Conservation (phyloP, 306 rosid species). For the Cicer bijugum region DNA sequence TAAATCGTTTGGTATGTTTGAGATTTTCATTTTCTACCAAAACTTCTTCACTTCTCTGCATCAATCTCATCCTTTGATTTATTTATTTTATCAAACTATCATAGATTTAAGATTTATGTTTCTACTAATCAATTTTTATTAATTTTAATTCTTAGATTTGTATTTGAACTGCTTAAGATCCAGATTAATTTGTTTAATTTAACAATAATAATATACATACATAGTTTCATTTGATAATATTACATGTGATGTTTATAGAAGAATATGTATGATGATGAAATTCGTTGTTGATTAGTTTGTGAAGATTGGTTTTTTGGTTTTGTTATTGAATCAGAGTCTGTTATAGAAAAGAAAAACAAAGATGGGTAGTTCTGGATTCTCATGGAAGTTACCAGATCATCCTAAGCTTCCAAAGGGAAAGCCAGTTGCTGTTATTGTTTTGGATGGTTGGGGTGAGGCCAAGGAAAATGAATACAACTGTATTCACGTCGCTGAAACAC, state of each 20-base stretch:
- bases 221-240: not conserved
- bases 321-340: conserved; percentile 26
- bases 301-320: not conserved
- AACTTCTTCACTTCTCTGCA: too few species aligned
- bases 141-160: conserved; percentile 19
- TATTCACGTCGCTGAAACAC: conserved; percentile 86
- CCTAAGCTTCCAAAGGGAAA: conserved; percentile 97
- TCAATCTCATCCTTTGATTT: not conserved
- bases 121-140: not conserved
- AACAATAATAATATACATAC: not conserved
- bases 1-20: not conserved
- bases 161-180: not conserved
- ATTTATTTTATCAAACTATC: not conserved
- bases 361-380: conserved; percentile 73
- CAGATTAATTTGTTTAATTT: not conserved
- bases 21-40: not conserved
- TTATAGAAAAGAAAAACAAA: conserved; percentile 1
- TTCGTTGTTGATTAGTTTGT: not conserved
- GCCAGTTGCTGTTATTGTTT: conserved; percentile 69
- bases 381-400: conserved; percentile 88
- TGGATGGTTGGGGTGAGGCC: conserved; percentile 99
- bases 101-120: not conserved
- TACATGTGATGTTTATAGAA: not conserved
- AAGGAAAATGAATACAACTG: conserved; percentile 74
- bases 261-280: not conserved